Percentiles rank a stretch among this genome's conserved stretches.
Evolutionary conservation across 73 alveolate species (phyloP).

Genomic region (Uronychia setigera): DNA sequence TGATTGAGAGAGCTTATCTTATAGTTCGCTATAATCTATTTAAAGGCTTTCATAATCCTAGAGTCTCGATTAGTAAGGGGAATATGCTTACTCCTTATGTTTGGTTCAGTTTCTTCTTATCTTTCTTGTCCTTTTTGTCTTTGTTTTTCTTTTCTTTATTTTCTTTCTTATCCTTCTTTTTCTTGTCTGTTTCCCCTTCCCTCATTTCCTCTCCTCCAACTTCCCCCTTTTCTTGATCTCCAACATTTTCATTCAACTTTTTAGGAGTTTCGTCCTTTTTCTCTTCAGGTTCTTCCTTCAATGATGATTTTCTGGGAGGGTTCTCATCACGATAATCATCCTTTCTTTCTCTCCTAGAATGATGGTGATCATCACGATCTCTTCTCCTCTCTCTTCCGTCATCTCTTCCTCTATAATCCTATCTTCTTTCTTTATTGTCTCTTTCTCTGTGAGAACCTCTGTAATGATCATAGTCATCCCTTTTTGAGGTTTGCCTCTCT

Average conservation of each 20-base stretch:
- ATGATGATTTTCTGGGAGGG: neutral
- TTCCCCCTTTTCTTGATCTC: neutral
- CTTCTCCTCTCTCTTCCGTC: conserved; percentile 1
- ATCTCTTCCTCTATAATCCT: conserved; percentile 16
- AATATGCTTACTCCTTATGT: too few relatives aligned
- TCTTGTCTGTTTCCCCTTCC: conserved; percentile 10
- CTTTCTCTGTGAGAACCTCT: conserved; percentile 38
- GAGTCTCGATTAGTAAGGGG: too few relatives aligned
- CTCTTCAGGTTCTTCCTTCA: neutral
- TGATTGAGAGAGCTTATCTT: too few relatives aligned
- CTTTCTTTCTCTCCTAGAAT: neutral
- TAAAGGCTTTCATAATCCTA: too few relatives aligned
- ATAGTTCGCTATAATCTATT: too few relatives aligned
- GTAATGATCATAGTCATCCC: conserved; percentile 7
- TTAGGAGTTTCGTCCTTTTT: neutral
- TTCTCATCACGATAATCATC: neutral
- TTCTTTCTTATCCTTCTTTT: conserved; percentile 6
- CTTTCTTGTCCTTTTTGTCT: conserved; percentile 10
- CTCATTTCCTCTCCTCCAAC: neutral
- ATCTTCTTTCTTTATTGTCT: conserved; percentile 9
- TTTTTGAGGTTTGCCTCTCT: conserved; percentile 19
- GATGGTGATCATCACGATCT: neutral
- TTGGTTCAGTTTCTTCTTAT: neutral
- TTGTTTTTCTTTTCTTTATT: conserved; percentile 28
- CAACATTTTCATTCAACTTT: neutral